Conservation (phyloP, 345 rosid genomes). For the Populus alba region DNA sequence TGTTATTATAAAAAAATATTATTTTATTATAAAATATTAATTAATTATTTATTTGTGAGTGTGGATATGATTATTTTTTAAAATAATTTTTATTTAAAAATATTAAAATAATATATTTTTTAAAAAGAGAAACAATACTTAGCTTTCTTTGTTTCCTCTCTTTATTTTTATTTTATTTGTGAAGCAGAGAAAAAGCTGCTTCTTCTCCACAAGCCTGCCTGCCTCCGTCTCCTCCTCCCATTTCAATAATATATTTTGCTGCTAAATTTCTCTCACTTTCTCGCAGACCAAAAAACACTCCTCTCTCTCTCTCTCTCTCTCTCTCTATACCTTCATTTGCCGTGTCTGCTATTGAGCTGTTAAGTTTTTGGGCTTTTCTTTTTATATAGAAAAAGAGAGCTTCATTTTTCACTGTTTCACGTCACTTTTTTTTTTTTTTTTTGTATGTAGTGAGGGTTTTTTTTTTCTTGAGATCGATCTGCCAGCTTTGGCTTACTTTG, state of each 20-base stretch:
- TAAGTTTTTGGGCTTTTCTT: background rate
- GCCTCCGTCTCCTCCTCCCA: constrained; percentile 30
- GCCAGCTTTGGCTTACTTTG: constrained; percentile 7
- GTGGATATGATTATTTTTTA: too few species aligned
- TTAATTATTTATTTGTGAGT: too few species aligned
- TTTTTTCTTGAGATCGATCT: constrained; percentile 21
- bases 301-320: background rate
- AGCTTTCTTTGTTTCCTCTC: background rate
- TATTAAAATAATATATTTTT: too few species aligned
- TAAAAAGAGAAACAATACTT: background rate
- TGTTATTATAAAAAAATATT: too few species aligned
- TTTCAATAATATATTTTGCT: background rate
- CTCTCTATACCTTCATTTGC: background rate
- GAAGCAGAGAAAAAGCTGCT: constrained; percentile 45
- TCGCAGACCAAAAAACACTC: constrained; percentile 35
- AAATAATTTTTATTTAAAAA: too few species aligned
- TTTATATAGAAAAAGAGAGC: background rate
- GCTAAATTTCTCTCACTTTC: constrained; percentile 27
- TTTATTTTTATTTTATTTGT: constrained; percentile 14
- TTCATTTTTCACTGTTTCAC: background rate
- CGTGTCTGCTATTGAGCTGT: background rate
- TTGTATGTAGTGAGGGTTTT: background rate
- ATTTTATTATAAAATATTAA: too few species aligned
- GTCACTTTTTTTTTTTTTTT: background rate
- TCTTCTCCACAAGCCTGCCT: constrained; percentile 41